These are phyloP conservation scores for Allantophomopsis lycopodina DNA, from an alignment of 2,329 filamentous ascomycete genomes.

Conservation along the genomic window DNA sequence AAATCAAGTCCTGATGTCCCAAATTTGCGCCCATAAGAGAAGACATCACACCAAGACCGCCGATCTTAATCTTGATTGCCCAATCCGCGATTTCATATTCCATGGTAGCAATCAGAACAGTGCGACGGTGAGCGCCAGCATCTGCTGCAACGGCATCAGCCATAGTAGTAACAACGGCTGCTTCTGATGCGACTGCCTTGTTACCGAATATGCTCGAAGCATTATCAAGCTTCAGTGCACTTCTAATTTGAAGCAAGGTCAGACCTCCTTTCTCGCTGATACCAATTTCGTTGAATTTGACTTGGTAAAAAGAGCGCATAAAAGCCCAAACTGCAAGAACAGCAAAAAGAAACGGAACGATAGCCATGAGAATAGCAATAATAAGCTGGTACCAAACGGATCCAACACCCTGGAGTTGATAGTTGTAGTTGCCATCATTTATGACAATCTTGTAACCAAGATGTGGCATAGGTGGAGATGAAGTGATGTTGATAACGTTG, in stretches of 20 bases:
- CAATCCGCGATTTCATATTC: slow-evolving; percentile 60
- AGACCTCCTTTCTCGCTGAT: slow-evolving; percentile 36
- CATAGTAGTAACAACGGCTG: no score
- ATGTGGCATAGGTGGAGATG: slow-evolving; percentile 35
- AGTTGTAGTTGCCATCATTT: slow-evolving; percentile 37
- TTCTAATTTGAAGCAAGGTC: slow-evolving; percentile 24
- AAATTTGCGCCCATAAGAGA: slow-evolving; percentile 53
- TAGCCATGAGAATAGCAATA: slow-evolving; percentile 36
- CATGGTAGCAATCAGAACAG: slow-evolving; percentile 53
- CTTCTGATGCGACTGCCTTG: no score
- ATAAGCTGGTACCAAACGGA: slow-evolving; percentile 37
- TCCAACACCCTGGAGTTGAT: slow-evolving; percentile 36
- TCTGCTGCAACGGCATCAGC: slow-evolving; percentile 2
- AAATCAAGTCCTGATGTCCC: slow-evolving; percentile 48
- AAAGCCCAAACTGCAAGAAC: slow-evolving; percentile 37
- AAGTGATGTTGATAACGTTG: slow-evolving; percentile 44
- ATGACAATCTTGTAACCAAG: slow-evolving; percentile 39
- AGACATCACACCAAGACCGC: slow-evolving; percentile 55
- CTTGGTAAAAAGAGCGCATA: slow-evolving; percentile 34
- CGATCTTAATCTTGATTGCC: slow-evolving; percentile 57
- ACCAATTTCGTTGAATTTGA: slow-evolving; percentile 44
- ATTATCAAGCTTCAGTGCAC: slow-evolving; percentile 18
- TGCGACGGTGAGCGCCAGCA: slow-evolving; percentile 24
- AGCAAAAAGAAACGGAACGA: slow-evolving; percentile 36
- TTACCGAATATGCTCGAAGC: no score